Evolutionary conservation across 148 eudicot species (phyloP), one percentile per base, ranked within the genome.

Genomic region (Cornus florida): DNA sequence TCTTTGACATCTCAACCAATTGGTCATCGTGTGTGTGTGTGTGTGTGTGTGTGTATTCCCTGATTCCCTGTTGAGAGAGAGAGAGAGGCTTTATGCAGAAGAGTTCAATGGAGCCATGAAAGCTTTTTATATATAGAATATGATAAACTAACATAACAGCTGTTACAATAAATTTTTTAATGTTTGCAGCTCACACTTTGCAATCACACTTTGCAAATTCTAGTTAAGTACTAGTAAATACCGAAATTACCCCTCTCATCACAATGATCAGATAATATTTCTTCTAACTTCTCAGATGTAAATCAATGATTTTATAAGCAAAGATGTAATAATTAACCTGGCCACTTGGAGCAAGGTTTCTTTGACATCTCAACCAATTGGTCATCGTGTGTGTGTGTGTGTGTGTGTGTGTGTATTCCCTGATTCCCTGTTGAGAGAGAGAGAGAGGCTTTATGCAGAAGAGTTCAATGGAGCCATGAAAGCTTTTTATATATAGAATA

Each of bases 121-220:
- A 56, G 64, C 57, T n/a, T 32, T 14, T 53, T 43, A 19, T n/a
- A n/a, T n/a, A n/a, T 24, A 77, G 10, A 32, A 77, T 13, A 57
- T 64, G 70, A 69, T 50, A 50, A 41, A 69, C 70, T 33, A 67
- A 23, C 19, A 16, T 33, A 57, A 43, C 68, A 41, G 24, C 38
- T 67, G 75, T 73, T 78, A 81, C 83, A 82, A 73, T 75, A 77
- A 76, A 22, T 82, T 31, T 33, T 59, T 32, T 50, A 50, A 77
- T 77, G 53, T 66, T 56, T 48, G 72, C 53, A 66, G 70, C 78
- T 69, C 75, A 35, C n/a, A n/a, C n/a, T n/a, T n/a, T n/a, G n/a
- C n/a, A n/a, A n/a, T n/a, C n/a, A n/a, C n/a, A n/a, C 48, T 43
- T 43, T 35, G 38, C 38, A 35, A 35, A 43, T 43, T 9, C 0